Evolutionary conservation across 1,284 basidiomycete species (phyloP).

Genomic region (Anthracocystis walkeri): DNA sequence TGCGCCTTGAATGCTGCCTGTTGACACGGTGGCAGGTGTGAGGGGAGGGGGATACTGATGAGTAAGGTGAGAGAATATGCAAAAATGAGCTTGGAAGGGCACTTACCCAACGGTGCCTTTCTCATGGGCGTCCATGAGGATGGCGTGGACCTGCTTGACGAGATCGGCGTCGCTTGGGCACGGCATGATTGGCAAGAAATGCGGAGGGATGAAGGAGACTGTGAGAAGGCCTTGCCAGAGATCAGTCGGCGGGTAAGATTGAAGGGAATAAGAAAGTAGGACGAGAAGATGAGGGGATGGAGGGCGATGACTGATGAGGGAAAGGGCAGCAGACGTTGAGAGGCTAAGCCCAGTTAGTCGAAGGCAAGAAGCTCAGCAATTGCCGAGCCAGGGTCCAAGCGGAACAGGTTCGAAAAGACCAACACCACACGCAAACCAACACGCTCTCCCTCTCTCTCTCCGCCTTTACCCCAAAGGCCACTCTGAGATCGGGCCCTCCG

Average conservation of each 20-base stretch:
- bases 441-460: neutral
- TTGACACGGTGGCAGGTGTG: neutral
- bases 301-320: neutral
- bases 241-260: no score
- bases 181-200: slow-evolving; percentile 18
- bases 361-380: slow-evolving; percentile 4
- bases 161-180: slow-evolving; percentile 25
- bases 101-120: slow-evolving; percentile 24
- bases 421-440: slow-evolving; percentile 7
- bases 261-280: neutral
- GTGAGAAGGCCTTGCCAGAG: neutral
- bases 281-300: neutral
- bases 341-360: neutral
- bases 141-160: slow-evolving; percentile 19
- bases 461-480: no score
- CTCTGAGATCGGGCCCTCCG: neutral
- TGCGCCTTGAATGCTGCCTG: slow-evolving; percentile 30
- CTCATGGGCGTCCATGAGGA: slow-evolving; percentile 24
- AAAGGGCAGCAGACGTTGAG: no score
- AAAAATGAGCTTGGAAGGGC: neutral
- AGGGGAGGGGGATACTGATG: no score
- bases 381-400: slow-evolving; percentile 27
- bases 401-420: slow-evolving; percentile 7
- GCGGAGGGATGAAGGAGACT: neutral
- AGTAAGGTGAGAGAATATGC: neutral